These are phyloP conservation scores for Thymus quinquecostatus DNA, from an alignment of 257 asterid species.

Conservation along the genomic window DNA sequence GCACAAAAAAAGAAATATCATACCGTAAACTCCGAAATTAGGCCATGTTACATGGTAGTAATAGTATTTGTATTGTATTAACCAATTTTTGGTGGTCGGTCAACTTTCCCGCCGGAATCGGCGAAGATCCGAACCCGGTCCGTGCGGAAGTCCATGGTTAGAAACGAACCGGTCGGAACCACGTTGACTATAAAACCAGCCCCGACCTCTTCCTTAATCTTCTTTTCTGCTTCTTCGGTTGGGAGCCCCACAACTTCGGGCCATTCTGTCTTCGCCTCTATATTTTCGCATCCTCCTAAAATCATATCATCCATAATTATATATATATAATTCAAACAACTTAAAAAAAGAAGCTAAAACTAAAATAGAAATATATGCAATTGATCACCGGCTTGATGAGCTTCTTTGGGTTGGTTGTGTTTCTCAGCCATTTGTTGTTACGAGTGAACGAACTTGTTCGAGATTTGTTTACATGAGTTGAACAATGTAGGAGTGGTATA, in stretches of 20 bases:
- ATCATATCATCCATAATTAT: neutral
- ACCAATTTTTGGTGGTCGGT: conserved; percentile 47
- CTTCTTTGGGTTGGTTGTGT: conserved; percentile 25
- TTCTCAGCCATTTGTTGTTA: conserved; percentile 40
- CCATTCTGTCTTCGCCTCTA: conserved; percentile 44
- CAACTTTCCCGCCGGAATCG: conserved; percentile 53
- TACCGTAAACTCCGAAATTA: neutral
- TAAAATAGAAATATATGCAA: neutral
- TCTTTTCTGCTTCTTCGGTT: conserved; percentile 54
- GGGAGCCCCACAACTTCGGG: conserved; percentile 59
- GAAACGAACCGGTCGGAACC: conserved; percentile 30
- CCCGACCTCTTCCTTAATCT: conserved; percentile 50
- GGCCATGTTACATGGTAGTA: neutral
- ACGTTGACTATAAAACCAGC: conserved; percentile 6
- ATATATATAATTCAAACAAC: too few species aligned
- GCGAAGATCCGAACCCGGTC: conserved; percentile 59
- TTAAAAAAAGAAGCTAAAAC: neutral
- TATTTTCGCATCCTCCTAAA: conserved; percentile 5
- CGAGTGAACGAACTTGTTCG: too few species aligned
- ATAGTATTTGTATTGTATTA: neutral
- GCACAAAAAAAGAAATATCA: too few species aligned
- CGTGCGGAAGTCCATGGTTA: conserved; percentile 47
- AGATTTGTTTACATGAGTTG: conserved; percentile 7
- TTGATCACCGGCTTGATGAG: conserved; percentile 3
- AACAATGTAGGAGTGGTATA: neutral